Base-by-base conservation (phyloP, 1,284 basidiomycete species). In the Rhodotorula glutinis region DNA sequence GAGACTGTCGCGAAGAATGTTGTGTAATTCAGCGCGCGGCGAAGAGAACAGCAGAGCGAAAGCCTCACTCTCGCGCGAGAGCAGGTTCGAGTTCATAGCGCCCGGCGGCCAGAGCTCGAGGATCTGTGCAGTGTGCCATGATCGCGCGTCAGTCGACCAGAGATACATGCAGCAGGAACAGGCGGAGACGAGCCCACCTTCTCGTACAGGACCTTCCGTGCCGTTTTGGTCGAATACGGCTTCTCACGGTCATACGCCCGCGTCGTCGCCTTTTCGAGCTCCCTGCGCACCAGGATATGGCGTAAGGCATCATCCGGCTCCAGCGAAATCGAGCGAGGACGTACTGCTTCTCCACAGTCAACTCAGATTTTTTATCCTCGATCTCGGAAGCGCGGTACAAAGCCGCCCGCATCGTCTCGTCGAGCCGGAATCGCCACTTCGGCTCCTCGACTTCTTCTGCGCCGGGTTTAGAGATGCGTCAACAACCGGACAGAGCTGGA, bases 321-420 rank as follows among this genome's bases (percentile, higher is more conserved):
- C n/a, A n/a, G n/a, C n/a, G n/a, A n/a, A n/a, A n/a, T n/a, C n/a
- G 30, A 8, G 41, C 16, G 1, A 21, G 33, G 3, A 71, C 74
- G 54, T 51, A 75, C 74, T 74, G 73, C 63, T 75, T 75, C 61
- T 74, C 75, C 25, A 47, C 65, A 43, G 61, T 71, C 25, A 73
- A 44, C 19, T 69, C 67, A 23, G 66, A 66, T 51, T 68, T 72
- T 56, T 67, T 53, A 38, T 69, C 70, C 49, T 72, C 74, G 46
- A 65, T 17, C 33, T 67, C 66, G 67, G 56, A 59, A 19, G 64
- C 61, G n/a, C 60, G 41, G 55, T 63, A 71, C 17, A 75, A 60
- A 13, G 67, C 65, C 41, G 66, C 53, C 16, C 72, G 67, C 69
- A 74, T 66, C 23, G 30, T 5, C 11, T 74, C 72, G 27, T 63